Conservation (phyloP, 495 filamentous ascomycete genomes). For the Lepidopterella palustris region DNA sequence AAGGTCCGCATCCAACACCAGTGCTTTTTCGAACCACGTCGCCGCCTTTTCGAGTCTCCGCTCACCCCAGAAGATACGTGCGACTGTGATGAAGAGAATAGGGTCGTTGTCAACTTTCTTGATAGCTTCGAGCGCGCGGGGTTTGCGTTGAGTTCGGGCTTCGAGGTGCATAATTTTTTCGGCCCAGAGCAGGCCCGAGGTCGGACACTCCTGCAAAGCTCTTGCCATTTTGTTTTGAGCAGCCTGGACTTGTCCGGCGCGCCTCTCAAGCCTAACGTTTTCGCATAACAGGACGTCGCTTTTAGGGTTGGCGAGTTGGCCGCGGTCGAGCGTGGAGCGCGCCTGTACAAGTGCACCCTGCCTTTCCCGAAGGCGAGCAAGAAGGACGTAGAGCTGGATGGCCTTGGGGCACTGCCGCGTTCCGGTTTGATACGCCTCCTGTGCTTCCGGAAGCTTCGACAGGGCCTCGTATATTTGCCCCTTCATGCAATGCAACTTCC, state of each 20-base stretch:
- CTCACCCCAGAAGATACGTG: constrained; percentile 70
- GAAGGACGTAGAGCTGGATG: constrained; percentile 82
- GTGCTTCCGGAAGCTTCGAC: constrained; percentile 69
- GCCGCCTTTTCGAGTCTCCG: constrained; percentile 82
- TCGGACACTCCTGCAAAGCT: constrained; percentile 84
- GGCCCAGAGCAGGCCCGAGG: constrained; percentile 82
- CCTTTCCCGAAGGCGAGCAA: constrained; percentile 79
- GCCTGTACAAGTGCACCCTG: constrained; percentile 81
- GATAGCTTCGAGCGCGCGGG: constrained; percentile 84
- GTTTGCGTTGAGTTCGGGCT: constrained; percentile 80
- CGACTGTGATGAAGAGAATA: constrained; percentile 69
- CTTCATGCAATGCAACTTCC: constrained; percentile 98
- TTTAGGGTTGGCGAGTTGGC: constrained; percentile 78
- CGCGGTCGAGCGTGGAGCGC: constrained; percentile 84
- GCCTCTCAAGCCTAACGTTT: constrained; percentile 81
- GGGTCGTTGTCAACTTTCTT: constrained; percentile 94
- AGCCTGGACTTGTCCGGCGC: constrained; percentile 74
- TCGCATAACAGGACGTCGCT: constrained; percentile 82
- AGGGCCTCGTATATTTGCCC: constrained; percentile 90
- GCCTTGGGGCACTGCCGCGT: constrained; percentile 79
- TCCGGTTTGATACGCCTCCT: constrained; percentile 85
- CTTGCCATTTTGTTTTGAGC: constrained; percentile 88
- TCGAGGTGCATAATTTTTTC: constrained; percentile 95
- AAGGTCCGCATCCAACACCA: constrained; percentile 72
- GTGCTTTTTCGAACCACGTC: constrained; percentile 95